Evolutionary conservation across 805 yeast genomes (phyloP).

Genomic region (Torulaspora indica): DNA sequence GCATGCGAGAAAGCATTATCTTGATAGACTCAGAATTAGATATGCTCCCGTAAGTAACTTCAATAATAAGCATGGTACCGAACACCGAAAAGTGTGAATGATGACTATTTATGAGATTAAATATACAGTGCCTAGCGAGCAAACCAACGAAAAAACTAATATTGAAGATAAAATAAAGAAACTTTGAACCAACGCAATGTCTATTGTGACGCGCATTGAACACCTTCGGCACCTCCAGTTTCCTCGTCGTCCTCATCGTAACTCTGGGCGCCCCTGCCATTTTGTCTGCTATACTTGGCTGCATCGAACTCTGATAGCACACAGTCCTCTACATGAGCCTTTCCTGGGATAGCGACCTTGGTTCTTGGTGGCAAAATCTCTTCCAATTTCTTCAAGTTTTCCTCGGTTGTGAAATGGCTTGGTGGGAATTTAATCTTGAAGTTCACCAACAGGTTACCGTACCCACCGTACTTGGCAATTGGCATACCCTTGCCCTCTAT

Average conservation of each 20-base stretch:
- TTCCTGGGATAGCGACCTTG: constrained; percentile 55
- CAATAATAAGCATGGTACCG: constrained; percentile 1
- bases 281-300: constrained; percentile 46
- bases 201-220: constrained; percentile 87
- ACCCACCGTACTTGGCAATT: constrained; percentile 77
- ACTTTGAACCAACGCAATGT: neutral
- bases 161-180: neutral
- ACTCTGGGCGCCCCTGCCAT: constrained; percentile 35
- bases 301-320: constrained; percentile 66
- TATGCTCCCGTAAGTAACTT: neutral
- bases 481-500: constrained; percentile 98
- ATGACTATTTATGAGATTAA: constrained; percentile 8
- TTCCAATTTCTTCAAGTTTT: constrained; percentile 68
- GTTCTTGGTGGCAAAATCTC: constrained; percentile 74
- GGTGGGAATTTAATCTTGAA: constrained; percentile 88
- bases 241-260: constrained; percentile 59
- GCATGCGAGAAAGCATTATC: constrained; percentile 2
- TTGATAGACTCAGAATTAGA: neutral
- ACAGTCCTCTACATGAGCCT: constrained; percentile 77
- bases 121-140: constrained; percentile 8
- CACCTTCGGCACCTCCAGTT: constrained; percentile 38
- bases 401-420: constrained; percentile 67
- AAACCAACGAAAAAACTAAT: neutral
- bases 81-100: constrained; percentile 2
- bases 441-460: constrained; percentile 80